These are phyloP conservation scores for Aspergillus incahuasiensis DNA, from an alignment of 495 filamentous ascomycete genomes.

Conservation along the genomic window DNA sequence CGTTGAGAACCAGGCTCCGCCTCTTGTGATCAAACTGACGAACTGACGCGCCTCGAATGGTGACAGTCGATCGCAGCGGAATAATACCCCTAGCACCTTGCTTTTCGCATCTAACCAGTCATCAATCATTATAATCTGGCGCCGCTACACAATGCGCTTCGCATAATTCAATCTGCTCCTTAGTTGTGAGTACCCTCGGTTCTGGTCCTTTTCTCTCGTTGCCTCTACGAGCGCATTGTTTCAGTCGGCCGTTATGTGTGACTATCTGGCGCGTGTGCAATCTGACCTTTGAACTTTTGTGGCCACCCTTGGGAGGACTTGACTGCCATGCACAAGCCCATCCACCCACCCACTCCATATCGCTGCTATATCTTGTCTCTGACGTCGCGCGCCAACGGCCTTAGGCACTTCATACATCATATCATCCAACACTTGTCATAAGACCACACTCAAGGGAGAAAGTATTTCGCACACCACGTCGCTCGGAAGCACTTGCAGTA, in stretches of 20 bases:
- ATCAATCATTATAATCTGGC: slow-evolving; percentile 9
- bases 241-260: background rate
- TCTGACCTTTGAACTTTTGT: background rate
- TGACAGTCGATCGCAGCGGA: slow-evolving; percentile 14
- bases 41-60: slow-evolving; percentile 17
- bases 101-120: slow-evolving; percentile 6
- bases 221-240: background rate
- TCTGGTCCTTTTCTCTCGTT: background rate
- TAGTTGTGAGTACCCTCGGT: background rate
- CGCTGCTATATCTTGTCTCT: background rate
- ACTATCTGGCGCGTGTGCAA: background rate
- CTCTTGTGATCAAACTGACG: slow-evolving; percentile 5
- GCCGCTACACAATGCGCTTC: slow-evolving; percentile 17
- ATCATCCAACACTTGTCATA: background rate
- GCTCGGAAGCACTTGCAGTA: background rate
- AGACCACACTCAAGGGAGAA: too few relatives aligned
- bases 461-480: too few relatives aligned
- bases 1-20: background rate
- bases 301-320: background rate
- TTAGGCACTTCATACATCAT: slow-evolving; percentile 1
- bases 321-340: background rate
- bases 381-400: background rate
- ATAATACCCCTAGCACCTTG: slow-evolving; percentile 8
- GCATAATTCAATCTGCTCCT: slow-evolving; percentile 9
- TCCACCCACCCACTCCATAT: background rate